A percentile compares a stretch with the other conserved stretches of the same genome.
Conservation (phyloP, 345 rosid species). For the Salix suchowensis region DNA sequence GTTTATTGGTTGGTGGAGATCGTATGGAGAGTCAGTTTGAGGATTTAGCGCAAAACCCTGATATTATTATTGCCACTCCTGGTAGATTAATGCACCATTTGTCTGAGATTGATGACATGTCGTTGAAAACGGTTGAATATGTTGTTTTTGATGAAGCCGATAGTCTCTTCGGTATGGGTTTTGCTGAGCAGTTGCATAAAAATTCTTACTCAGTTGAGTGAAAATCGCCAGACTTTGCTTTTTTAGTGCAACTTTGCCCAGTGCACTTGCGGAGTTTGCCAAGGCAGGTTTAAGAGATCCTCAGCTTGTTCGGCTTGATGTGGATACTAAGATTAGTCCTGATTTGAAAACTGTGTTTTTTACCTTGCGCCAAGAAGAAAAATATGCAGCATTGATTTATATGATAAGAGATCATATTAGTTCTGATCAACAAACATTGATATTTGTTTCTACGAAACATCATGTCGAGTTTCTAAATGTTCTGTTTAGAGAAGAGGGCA, state of each 20-base stretch:
- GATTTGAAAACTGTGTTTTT: constrained; percentile 67
- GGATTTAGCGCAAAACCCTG: constrained; percentile 86
- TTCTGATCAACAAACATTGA: constrained; percentile 68
- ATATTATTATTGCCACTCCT: constrained; percentile 90
- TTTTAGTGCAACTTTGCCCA: constrained; percentile 92
- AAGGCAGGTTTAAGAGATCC: constrained; percentile 93
- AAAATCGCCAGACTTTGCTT: constrained; percentile 90
- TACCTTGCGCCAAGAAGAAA: constrained; percentile 84
- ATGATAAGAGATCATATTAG: constrained; percentile 77
- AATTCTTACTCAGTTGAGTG: constrained; percentile 72
- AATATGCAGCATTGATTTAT: constrained; percentile 75
- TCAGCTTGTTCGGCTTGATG: constrained; percentile 83
- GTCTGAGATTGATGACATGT: constrained; percentile 85
- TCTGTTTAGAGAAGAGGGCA: constrained; percentile 74
- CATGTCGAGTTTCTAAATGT: constrained; percentile 88
- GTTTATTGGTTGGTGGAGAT: constrained; percentile 92
- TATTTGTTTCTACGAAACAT: constrained; percentile 94
- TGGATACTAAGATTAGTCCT: constrained; percentile 91
- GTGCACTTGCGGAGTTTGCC: constrained; percentile 96
- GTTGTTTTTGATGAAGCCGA: constrained; percentile 98
- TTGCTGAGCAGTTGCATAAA: constrained; percentile 84
- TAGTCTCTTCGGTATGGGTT: constrained; percentile 86
- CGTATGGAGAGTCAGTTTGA: constrained; percentile 92
- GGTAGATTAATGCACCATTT: constrained; percentile 95
- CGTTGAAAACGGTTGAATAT: constrained; percentile 76